Evolutionary conservation across 352 stramenopile genomes (phyloP).

Genomic region (Phytophthora fragariaefolia): DNA sequence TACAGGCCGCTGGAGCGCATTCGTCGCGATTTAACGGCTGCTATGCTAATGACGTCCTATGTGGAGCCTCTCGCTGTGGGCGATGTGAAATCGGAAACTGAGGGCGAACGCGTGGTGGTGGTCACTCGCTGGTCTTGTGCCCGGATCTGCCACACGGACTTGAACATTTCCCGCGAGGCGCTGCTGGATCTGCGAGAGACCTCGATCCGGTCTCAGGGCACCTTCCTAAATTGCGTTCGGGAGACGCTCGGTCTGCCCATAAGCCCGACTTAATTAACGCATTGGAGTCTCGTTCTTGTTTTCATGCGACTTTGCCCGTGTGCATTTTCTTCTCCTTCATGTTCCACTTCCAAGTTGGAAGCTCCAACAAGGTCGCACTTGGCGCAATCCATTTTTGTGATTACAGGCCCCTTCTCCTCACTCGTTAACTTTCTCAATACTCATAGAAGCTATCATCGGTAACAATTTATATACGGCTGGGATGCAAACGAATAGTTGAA

Average conservation of each 20-base stretch:
- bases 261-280: conserved; percentile 13
- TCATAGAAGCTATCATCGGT: no score
- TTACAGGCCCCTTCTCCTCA: no score
- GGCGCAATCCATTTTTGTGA: no score
- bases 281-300: no score
- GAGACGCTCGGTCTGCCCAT: conserved; percentile 30
- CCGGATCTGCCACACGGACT: conserved; percentile 33
- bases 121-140: conserved; percentile 35
- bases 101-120: conserved; percentile 28
- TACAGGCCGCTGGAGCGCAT: conserved; percentile 49
- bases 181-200: conserved; percentile 27
- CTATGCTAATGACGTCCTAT: conserved; percentile 38
- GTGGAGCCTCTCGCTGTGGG: conserved; percentile 10
- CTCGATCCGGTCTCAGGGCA: conserved; percentile 28
- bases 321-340: no score
- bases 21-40: conserved; percentile 42
- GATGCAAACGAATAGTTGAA: no score
- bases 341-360: no score
- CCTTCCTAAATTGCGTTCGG: conserved; percentile 36
- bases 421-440: no score
- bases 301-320: no score
- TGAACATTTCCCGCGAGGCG: conserved; percentile 24
- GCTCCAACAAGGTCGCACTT: no score
- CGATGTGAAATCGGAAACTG: not conserved
- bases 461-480: no score